Evolutionary conservation across 768 basidiomycete species (phyloP).

Genomic region (Cystobasidium ongulense): DNA sequence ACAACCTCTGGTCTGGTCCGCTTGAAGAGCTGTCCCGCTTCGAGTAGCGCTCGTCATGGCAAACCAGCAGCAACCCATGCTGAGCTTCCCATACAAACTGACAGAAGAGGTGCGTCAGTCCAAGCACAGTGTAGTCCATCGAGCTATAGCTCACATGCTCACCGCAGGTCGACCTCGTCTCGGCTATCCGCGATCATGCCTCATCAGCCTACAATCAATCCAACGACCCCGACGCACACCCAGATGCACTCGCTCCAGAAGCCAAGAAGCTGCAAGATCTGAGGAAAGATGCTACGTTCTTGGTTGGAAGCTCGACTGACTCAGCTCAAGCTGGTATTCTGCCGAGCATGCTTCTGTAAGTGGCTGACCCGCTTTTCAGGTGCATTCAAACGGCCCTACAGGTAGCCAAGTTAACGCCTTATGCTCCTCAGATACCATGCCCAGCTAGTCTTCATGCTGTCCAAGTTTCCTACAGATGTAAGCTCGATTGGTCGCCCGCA

Average conservation of each 20-base stretch:
- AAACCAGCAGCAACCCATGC: not conserved
- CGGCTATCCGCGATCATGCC: conserved; percentile 23
- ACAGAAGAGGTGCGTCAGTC: conserved; percentile 18
- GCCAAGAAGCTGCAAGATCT: conserved; percentile 17
- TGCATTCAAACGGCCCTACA: not conserved
- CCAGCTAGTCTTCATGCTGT: conserved; percentile 70
- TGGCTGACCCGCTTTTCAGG: not conserved
- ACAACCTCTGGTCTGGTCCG: too few species aligned
- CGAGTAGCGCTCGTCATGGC: not conserved
- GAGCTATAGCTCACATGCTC: not conserved
- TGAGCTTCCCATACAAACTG: conserved; percentile 20
- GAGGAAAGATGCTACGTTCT: conserved; percentile 15
- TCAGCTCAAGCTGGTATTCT: not conserved
- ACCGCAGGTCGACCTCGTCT: conserved; percentile 31
- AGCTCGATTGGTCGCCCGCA: conserved; percentile 43
- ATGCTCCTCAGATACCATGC: conserved; percentile 66
- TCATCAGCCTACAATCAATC: not conserved
- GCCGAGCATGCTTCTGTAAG: conserved; percentile 24
- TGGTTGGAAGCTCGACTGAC: not conserved
- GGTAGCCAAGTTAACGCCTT: not conserved
- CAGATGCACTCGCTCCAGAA: conserved; percentile 29
- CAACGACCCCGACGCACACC: conserved; percentile 29
- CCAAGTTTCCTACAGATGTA: conserved; percentile 75
- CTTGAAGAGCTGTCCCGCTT: not conserved
- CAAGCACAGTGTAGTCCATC: too few species aligned